Evolutionary conservation across 2,329 filamentous ascomycete species (phyloP), one percentile per base, ranked within the genome.

Genomic region (Fusarium multiceps): DNA sequence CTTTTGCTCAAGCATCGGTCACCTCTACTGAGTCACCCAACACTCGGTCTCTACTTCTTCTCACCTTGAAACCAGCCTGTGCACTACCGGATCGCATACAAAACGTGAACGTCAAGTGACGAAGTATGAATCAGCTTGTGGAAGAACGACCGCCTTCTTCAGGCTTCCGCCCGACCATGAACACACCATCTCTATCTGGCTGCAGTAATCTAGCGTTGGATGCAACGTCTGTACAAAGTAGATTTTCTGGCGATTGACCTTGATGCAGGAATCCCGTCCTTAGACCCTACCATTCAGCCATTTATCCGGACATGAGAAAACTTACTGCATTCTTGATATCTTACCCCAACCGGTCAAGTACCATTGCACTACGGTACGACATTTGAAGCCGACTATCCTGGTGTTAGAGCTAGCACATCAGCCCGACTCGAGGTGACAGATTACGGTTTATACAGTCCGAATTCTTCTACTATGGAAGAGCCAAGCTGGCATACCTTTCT

Each of bases 101-200:
- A 32, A 54, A 45, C 12, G 30, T 49, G 37, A 62, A 51, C 25
- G 40, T 62, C 62, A 57, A 62, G 56, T 45, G 64, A 66, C 42
- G n/a, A 60, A 49, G 55, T 12, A 7, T 40, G 27, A 59, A 10
- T 10, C 32, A 55, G 10, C 25, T 21, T 18, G 32, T 28, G 40
- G 40, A 40, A 50, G 34, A 20, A 45, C n/a, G 11, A 21, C 30
- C 28, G 12, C 20, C 18, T 28, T 62, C 20, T 49, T 30, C 32
- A 41, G 30, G 28, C 37, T 30, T 32, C 23, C 41, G 43, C 25
- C 18, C 21, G 27, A 51, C n/a, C 11, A 43, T 54, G 20, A 28
- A 47, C 20, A 40, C 47, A 54, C 54, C 55, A 54, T 45, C 37
- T 37, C n/a, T 23, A 20, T 25, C 54, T 14, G 47, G 43, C 32